A percentile compares a stretch with the other conserved stretches of the same genome.
phyloP scores from a whole-genome alignment of 768 basidiomycete species.

The Suillus clintonianus region DNA sequence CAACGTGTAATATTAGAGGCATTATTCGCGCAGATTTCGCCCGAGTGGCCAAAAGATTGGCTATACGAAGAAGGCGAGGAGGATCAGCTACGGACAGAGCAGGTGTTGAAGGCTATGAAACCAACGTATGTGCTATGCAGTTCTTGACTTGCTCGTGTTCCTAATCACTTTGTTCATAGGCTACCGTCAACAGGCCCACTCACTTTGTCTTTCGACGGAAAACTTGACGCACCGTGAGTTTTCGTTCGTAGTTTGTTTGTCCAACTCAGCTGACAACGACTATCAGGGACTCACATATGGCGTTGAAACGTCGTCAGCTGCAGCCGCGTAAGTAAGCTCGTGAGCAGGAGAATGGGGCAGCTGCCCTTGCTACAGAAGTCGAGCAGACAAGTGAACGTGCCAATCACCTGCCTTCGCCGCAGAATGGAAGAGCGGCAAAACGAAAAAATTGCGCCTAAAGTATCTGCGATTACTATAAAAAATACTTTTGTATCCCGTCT shows the following conservation, averaged over 20 bases:
- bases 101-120: not conserved
- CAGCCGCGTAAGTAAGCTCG: not conserved
- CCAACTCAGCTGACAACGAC: not conserved
- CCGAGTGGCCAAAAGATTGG: conserved; percentile 26
- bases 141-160: not conserved
- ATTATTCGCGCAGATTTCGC: conserved; percentile 25
- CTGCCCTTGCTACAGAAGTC: not conserved
- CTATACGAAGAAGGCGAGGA: conserved; percentile 13
- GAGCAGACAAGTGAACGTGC: not conserved
- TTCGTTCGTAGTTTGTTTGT: not conserved
- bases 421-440: not conserved
- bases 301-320: not conserved
- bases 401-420: not conserved
- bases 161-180: not conserved
- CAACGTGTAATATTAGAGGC: conserved; percentile 27
- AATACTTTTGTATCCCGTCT: too few relatives aligned
- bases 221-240: not conserved
- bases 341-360: not conserved
- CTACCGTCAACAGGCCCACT: not conserved
- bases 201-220: not conserved
- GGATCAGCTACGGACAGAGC: not conserved
- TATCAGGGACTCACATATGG: not conserved
- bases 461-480: not conserved
- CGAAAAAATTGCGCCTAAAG: not conserved
- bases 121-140: not conserved